Evolutionary conservation across 73 alveolate genomes (phyloP).

Genomic region (Paramecium biaurelia): DNA sequence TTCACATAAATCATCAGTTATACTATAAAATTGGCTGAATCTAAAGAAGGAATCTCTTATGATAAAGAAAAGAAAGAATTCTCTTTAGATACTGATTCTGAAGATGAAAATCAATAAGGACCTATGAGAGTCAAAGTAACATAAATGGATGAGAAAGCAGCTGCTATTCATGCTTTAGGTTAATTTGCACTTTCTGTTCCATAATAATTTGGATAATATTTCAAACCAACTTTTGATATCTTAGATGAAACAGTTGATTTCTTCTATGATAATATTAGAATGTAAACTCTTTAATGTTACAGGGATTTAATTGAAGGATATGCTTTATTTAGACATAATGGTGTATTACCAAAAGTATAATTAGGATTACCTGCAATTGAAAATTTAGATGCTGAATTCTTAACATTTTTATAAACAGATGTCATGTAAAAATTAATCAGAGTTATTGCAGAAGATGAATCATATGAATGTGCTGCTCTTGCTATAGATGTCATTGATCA

Average conservation of each 20-base stretch:
- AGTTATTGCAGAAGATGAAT: constrained; percentile 51
- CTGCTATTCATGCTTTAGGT: constrained; percentile 64
- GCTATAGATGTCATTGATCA: constrained; percentile 55
- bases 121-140: constrained; percentile 57
- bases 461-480: constrained; percentile 55
- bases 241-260: constrained; percentile 40
- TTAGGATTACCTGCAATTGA: constrained; percentile 49
- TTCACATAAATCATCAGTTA: constrained; percentile 44
- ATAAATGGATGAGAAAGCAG: constrained; percentile 59
- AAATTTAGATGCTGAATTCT: constrained; percentile 47
- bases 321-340: constrained; percentile 17
- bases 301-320: constrained; percentile 62
- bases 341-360: constrained; percentile 26
- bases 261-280: constrained; percentile 59
- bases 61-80: constrained; percentile 56
- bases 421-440: constrained; percentile 53
- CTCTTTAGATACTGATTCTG: constrained; percentile 60
- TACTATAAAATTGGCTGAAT: constrained; percentile 54
- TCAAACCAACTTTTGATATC: constrained; percentile 37
- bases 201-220: constrained; percentile 36
- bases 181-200: constrained; percentile 61
- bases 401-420: constrained; percentile 5
- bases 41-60: constrained; percentile 55
- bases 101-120: constrained; percentile 52
- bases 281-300: constrained; percentile 48